Evolutionary conservation across 176 grass and related monocot genomes (phyloP).

Genomic region (bread wheat (Triticum aestivum)): IWGSC_CS_RefSeq_v2.1 NC_057809.1:412303581-412304080

Average conservation of each 20-base stretch:
- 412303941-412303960: too few relatives aligned
- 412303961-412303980: too few relatives aligned
- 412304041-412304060: too few relatives aligned
- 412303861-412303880: slow-evolving; percentile 1
- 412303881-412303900: neutral
- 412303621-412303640: neutral
- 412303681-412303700: neutral
- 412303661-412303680: neutral
- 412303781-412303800: slow-evolving; percentile 21
- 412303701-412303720: neutral
- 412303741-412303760: neutral
- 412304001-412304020: too few relatives aligned
- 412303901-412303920: neutral
- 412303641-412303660: neutral
- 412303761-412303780: neutral
- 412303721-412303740: neutral
- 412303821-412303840: neutral
- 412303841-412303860: neutral
- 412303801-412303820: neutral
- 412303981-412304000: too few relatives aligned
- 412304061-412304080: too few relatives aligned
- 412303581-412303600: neutral
- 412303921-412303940: neutral
- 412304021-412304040: too few relatives aligned
- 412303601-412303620: too few relatives aligned